Evolutionary conservation across 139 green algal species (phyloP), one percentile per base, ranked within the genome.

Genomic region (Closterium sp.): DNA sequence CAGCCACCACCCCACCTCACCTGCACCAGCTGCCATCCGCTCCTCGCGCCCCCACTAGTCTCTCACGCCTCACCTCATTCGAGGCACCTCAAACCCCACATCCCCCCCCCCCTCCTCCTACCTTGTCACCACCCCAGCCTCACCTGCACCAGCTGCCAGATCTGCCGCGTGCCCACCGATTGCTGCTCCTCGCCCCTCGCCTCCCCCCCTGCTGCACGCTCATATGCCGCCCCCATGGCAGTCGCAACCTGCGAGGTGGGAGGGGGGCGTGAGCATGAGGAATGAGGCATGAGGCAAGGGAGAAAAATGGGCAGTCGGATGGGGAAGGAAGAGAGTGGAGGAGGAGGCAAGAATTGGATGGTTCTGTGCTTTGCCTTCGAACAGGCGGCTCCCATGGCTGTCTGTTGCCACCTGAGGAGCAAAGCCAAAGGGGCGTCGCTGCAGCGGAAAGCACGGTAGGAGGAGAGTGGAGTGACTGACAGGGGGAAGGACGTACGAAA

Each of bases 131-230:
- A 55, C 36, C 36, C 36, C 36, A 4, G 43, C 88, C 31, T 91
- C 31, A 86, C 88, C 32, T 91, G 88, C 88, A 91, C 64, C 30
- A 91, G 88, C 88, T 88, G 88, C 88, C 88, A 91, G 66, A 91
- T 91, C 35, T 90, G 55, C 55, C 55, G 23, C 55, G 55, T 76
- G 55, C 55, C 55, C 12, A 76, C 55, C 2, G 31, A 90, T 21
- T 33, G 55, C 55, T 76, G 55, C 55, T 28, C 55, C 55, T 76
- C 55, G 55, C 55, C 55, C 55, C 55, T 10, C 55, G 25, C 55
- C 55, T 76, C 55, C 55, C 55, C 55, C 16, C 55, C 55, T 76
- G 55, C 25, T 19, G 55, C 55, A 16, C 55, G 23, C 55, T 76
- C 55, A 28, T 76, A 76, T 28, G 55, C 55, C 16, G 55, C 55